Evolutionary conservation across 2,329 filamentous ascomycete species (phyloP), one percentile per base, ranked within the genome.

Genomic region (Thermochaetoides dissita): DNA sequence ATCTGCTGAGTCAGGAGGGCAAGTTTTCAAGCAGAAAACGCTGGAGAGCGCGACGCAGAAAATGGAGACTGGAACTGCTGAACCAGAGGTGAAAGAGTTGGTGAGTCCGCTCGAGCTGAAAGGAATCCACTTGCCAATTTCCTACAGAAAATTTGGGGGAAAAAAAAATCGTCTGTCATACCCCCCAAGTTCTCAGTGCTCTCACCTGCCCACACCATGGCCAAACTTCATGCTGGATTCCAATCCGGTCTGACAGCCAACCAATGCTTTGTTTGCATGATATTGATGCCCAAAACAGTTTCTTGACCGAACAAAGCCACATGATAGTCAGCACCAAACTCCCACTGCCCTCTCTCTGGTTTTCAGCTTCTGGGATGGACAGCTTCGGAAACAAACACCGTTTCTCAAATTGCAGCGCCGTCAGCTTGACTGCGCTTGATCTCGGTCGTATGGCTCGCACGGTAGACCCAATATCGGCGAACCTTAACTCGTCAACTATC

Each of bases 401-500:
- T 33, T 38, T 38, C 28, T 47, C 42, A 51, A 36, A 50, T 49
- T 50, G 42, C 45, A 32, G 41, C 40, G 42, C 36, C 39, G 30
- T 35, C 41, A 30, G 36, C 34, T 40, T 39, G 36, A 17, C 40
- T 17, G 46, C 35, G 30, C 33, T 46, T 36, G 38, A 37, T n/a
- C 30, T 42, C 33, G 5, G 17, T 24, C 17, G 17, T 24, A 24
- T 48, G 46, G 44, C 48, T 42, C 40, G 24, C 35, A 34, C 48
- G 46, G 51, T 42, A 49, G 17, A 33, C 34, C 31, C 47, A 51
- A 51, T 51, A 49, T 51, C 42, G 40, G 36, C 30, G 32, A 38
- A 8, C 34, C 48, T 50, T 51, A 51, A 40, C 37, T 46, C 41
- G 38, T 30, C 43, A 46, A 49, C 45, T 47, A 51, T 52, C 49